Base-by-base conservation (phyloP, 345 rosid species). In the Salix purpurea region DNA sequence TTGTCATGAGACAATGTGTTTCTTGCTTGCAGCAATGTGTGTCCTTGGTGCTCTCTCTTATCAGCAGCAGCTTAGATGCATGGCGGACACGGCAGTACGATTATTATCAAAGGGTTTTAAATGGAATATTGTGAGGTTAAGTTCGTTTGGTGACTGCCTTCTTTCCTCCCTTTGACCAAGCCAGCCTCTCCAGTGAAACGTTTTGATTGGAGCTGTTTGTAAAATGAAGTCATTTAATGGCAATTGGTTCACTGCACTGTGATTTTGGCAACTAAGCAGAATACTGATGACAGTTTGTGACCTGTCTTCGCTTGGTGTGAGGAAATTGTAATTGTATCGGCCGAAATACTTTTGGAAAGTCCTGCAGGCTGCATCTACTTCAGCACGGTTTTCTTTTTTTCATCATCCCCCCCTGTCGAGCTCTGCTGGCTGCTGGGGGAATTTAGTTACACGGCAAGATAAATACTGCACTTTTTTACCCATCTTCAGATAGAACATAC, bases 51-150 rank as follows among this genome's bases (percentile, higher is more conserved):
- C 97, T 96, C 19, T 92, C 98, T 74, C 91, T 96, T 72, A 96
- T 96, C 86, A 90, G 99, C 83, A 94, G 94, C 86, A 96, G 98
- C 86, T 83, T 96, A 87, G 99, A 96, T 89, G 99, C 99, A 26
- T 96, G 99, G 99, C 86, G 99, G 78, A 94, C 98, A 24, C 88
- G 99, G 60, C 99, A 96, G 50, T 96, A 96, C 69, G 99, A 96
- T 83, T 96, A 96, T 83, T 96, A 96, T 83, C 99, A 96, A 83
- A 89, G 90, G 79, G 98, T 96, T 58, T 84, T 96, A 84, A 96
- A 96, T 85, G 99, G 99, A 76, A 96, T 96, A 79, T 84, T 96
- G 84, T 94, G 93, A 92, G 75, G 61, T 78, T 78, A 30, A 73
- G 77, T 69, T 74, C 61, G 65, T 65, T 65, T 70, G 76, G 72